Percentiles rank a stretch among this genome's conserved stretches.
These are phyloP conservation scores for Ceratocystis alfenasii DNA, from an alignment of 2,329 filamentous ascomycete genomes.

Conservation along the genomic window DNA sequence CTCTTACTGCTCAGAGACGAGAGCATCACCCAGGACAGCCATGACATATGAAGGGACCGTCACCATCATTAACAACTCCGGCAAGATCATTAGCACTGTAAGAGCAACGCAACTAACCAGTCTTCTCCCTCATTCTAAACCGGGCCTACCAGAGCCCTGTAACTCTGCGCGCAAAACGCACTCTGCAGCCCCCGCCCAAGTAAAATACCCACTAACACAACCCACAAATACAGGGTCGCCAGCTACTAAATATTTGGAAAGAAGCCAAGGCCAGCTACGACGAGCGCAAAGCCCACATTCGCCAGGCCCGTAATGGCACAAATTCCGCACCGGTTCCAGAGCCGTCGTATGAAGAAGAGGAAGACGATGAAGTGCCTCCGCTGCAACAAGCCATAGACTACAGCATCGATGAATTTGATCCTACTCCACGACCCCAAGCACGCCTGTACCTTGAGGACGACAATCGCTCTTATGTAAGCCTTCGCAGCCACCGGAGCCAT, in stretches of 20 bases:
- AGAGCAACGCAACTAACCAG: constrained; percentile 27
- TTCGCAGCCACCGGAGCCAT: constrained; percentile 27
- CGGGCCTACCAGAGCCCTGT: neutral
- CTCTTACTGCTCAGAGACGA: constrained; percentile 7
- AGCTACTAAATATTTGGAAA: constrained; percentile 80
- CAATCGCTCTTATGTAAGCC: constrained; percentile 31
- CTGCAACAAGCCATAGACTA: constrained; percentile 24
- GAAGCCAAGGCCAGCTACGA: constrained; percentile 81
- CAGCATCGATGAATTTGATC: constrained; percentile 28
- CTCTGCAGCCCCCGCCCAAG: too few relatives aligned
- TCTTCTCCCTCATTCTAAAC: neutral
- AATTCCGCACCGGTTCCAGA: constrained; percentile 4
- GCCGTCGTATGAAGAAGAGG: constrained; percentile 21
- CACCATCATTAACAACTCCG: constrained; percentile 80
- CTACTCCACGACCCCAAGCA: constrained; percentile 18
- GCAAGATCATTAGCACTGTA: constrained; percentile 82
- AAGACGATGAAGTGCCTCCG: constrained; percentile 23
- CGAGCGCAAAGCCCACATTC: constrained; percentile 74
- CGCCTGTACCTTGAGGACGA: constrained; percentile 28
- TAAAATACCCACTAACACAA: constrained; percentile 10
- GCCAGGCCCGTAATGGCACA: constrained; percentile 42
- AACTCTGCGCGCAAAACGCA: neutral
- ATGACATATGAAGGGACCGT: constrained; percentile 56
- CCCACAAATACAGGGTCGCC: constrained; percentile 55
- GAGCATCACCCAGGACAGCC: constrained; percentile 6